Conservation (phyloP, 805 yeast species). For the Candida jianshihensis region DNA sequence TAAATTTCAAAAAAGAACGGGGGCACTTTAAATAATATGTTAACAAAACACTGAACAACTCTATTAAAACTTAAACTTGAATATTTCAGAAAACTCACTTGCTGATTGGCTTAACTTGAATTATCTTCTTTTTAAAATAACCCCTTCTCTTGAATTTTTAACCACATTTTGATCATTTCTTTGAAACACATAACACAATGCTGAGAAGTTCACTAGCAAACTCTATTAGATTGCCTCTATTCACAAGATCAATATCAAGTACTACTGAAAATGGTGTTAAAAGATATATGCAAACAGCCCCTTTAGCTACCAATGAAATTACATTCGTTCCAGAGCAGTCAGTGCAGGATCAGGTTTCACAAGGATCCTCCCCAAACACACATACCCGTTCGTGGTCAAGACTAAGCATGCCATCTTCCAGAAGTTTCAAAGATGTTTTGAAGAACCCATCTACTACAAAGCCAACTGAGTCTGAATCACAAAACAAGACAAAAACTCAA, state of each 20-base stretch:
- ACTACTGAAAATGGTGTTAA: conserved; percentile 15
- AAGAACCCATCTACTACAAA: conserved; percentile 9
- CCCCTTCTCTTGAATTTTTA: too few species aligned
- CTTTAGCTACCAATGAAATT: conserved; percentile 13
- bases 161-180: too few species aligned
- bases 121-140: too few species aligned
- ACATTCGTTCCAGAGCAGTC: conserved; percentile 16
- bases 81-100: too few species aligned
- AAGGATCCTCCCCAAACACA: not conserved
- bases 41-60: too few species aligned
- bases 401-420: conserved; percentile 21
- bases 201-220: conserved; percentile 8
- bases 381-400: conserved; percentile 16
- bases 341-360: conserved; percentile 1
- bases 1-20: too few species aligned
- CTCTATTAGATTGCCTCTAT: conserved; percentile 1
- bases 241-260: conserved; percentile 11
- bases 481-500: too few species aligned
- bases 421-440: conserved; percentile 21
- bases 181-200: conserved; percentile 5
- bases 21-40: too few species aligned
- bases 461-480: too few species aligned
- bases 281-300: conserved; percentile 26
- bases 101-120: too few species aligned
- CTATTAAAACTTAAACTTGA: too few species aligned